Base-by-base conservation (phyloP, 345 rosid genomes). In the Pseudoturritis turrita region DNA sequence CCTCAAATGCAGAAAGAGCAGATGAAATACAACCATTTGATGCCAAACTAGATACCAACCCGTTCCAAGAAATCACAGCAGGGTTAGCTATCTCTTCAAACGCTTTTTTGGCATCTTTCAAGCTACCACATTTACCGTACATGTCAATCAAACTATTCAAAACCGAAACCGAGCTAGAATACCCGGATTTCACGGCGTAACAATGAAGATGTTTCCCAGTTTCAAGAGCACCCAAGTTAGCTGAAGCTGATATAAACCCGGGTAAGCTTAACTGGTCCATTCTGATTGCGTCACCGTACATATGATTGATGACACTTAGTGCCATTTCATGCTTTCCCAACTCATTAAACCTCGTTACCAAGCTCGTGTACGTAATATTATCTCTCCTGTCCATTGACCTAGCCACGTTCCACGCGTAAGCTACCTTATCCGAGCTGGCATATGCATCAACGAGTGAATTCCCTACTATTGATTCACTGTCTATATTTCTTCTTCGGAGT, bases 11-110 rank as follows among this genome's bases (percentile, higher is more conserved):
- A 28, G 86, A 85, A 18, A 90, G 80, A 29, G 91, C 87, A 36
- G 82, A 72, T n/a, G 86, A 72, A 49, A 88, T 62, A 25, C 45
- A 41, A 21, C 88, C 84, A 7, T 73, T 81, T 3, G 85, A 82
- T 60, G 86, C 85, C 71, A 90, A 76, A 47, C 81, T 85, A 37
- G 87, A 80, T 65, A 90, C 79, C 81, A 90, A 71, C 15, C 79
- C 80, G 9, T 88, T 90, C 96, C 94, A 88, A 1, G 94, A 90
- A 44, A 88, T 81, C 11, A 65, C 82, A 68, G 88, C 82, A n/a
- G 94, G 87, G 29, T 51, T 47, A n/a, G 43, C 73, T 60, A 80
- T 79, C 11, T 88, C 91, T 41, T 57, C 43, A 63, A 90, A 86
- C 45, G 80, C 82, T 59, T 71, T 78, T 9, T 44, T 71, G 21